phyloP scores from a whole-genome alignment of 2,329 filamentous ascomycete genomes.

The Balansia obtecta region DNA sequence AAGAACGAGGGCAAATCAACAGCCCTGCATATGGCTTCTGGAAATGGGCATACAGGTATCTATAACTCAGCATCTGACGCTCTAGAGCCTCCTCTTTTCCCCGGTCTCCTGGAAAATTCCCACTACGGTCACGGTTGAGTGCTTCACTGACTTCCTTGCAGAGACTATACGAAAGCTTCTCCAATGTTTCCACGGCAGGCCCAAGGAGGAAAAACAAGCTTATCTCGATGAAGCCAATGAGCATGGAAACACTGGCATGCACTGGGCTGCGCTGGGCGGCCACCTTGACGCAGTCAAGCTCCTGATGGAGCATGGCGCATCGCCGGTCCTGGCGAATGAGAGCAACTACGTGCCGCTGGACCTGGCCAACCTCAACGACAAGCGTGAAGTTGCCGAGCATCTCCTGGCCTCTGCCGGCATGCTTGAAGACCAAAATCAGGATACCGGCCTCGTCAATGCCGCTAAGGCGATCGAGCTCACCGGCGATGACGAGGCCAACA shows the following conservation, averaged over 20 bases:
- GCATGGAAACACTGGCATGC: conserved; percentile 79
- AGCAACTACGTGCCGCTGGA: conserved; percentile 74
- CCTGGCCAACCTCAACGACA: conserved; percentile 57
- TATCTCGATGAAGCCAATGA: conserved; percentile 61
- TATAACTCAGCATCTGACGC: too few species aligned
- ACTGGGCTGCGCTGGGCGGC: conserved; percentile 88
- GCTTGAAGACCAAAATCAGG: conserved; percentile 35
- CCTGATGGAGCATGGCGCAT: conserved; percentile 64
- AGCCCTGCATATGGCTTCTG: conserved; percentile 81
- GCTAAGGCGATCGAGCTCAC: conserved; percentile 27
- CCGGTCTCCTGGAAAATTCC: too few species aligned
- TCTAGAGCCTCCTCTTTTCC: too few species aligned
- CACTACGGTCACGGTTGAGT: background rate
- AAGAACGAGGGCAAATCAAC: conserved; percentile 68
- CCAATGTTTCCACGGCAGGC: conserved; percentile 26
- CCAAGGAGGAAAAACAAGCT: conserved; percentile 29
- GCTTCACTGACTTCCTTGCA: conserved; percentile 12
- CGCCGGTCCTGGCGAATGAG: conserved; percentile 66
- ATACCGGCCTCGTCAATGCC: conserved; percentile 28
- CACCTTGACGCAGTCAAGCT: conserved; percentile 70
- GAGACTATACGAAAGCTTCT: conserved; percentile 33
- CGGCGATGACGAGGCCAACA: conserved; percentile 16
- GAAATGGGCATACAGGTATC: conserved; percentile 73
- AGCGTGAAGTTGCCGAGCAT: conserved; percentile 51
- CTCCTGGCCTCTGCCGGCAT: conserved; percentile 37